A percentile compares a stretch with the other conserved stretches of the same genome.
phyloP scores from a whole-genome alignment of 179 eudicot species.

The Camellia oleifera region DNA sequence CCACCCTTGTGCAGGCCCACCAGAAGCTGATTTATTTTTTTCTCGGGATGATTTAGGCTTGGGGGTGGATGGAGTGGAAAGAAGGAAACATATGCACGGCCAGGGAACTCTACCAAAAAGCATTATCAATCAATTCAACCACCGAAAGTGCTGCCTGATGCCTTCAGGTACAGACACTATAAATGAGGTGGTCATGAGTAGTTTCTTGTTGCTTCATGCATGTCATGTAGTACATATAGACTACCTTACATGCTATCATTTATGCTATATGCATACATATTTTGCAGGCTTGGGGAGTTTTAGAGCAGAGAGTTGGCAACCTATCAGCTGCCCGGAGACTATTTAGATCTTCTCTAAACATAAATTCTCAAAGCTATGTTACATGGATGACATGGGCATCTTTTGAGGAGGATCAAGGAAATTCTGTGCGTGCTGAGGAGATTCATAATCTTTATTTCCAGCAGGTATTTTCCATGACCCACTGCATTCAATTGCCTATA shows the following conservation, averaged over 20 bases:
- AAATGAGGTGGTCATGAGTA: background rate
- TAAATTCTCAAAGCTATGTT: constrained; percentile 89
- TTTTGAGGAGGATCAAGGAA: constrained; percentile 89
- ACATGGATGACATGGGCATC: constrained; percentile 99
- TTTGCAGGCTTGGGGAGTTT: constrained; percentile 94
- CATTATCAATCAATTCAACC: constrained; percentile 63
- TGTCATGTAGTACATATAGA: background rate
- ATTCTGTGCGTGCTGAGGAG: constrained; percentile 87
- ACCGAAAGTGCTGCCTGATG: constrained; percentile 94
- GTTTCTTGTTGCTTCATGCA: background rate
- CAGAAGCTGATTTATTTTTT: constrained; percentile 3
- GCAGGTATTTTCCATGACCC: constrained; percentile 48
- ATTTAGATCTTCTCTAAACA: constrained; percentile 81
- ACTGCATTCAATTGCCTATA: no score
- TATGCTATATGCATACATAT: background rate
- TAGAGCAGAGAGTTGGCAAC: constrained; percentile 94
- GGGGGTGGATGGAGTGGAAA: constrained; percentile 99
- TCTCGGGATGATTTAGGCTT: constrained; percentile 50
- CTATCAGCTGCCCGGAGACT: constrained; percentile 88
- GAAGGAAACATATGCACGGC: constrained; percentile 85
- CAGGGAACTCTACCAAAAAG: constrained; percentile 74
- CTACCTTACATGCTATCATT: background rate
- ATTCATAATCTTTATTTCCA: constrained; percentile 92
- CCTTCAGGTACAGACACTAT: constrained; percentile 61
- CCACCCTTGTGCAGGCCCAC: background rate